Base-by-base conservation (phyloP, 768 basidiomycete genomes). In the Termitomyces sp. region DNA sequence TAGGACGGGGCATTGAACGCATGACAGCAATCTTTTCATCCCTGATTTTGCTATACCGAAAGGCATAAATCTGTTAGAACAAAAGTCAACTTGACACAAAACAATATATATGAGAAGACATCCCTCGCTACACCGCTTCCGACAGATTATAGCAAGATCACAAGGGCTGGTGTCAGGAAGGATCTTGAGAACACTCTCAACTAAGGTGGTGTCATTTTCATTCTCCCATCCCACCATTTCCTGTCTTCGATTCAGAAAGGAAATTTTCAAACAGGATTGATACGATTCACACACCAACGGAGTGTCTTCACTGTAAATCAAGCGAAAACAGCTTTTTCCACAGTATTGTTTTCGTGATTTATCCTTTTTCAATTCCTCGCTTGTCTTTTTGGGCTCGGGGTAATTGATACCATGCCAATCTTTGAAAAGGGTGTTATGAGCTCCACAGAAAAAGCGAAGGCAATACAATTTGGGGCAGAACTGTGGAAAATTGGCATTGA, bases 401-500 rank as follows among this genome's bases (percentile, higher is more conserved):
- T 35, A 4, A 42, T 61, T 14, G 61, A 69, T 20, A 22, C 51
- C 52, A 20, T 18, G 49, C 54, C 57, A 32, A 24, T 54, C 16
- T 22, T 16, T 3, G 18, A 43, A 51, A 24, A 26, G 46, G 58
- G 6, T 63, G 70, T 69, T 46, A 53, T 83, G 82, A 0, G 73
- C 66, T 12, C 64, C 54, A 59, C 83, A 84, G 22, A 58, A 61
- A 0, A 74, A 65, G 16, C 70, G 63, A 6, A 81, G 49, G 44
- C 83, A 84, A 36, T 73, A 75, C 6, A 78, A 61, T 45, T 73
- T 79, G 6, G 76, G 74, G 59, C 82, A 84, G 52, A 82, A 83
- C 4, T 64, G 22, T 10, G 38, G 62, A 13, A 74, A 58, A 22
- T 69, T 69, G 5, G 69, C 68, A 14, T 66, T 61, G 30, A 82